A percentile compares a stretch with the other conserved stretches of the same genome.
Conservation (phyloP, 805 yeast species). For the Tetrapisispora nanseiensis region DNA sequence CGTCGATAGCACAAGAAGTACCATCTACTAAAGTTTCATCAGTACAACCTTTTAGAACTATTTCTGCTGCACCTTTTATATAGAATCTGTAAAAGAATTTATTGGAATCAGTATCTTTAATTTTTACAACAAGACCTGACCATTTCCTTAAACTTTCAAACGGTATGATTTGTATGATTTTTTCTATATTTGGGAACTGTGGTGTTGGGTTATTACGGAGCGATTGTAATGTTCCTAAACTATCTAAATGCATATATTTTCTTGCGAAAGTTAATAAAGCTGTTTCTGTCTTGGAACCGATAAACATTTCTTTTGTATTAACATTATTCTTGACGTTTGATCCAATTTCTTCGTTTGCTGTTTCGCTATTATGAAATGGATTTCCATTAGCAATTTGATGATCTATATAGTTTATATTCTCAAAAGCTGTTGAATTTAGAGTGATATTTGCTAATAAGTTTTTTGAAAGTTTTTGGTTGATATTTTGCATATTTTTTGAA, state of each 20-base stretch:
- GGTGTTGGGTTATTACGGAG: constrained; percentile 31
- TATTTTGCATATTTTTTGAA: constrained; percentile 18
- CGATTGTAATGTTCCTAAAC: constrained; percentile 32
- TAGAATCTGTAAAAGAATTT: constrained; percentile 41
- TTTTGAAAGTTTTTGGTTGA: constrained; percentile 11
- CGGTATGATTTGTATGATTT: constrained; percentile 65
- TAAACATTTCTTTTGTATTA: constrained; percentile 44
- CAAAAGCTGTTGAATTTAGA: constrained; percentile 86
- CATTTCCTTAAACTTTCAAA: constrained; percentile 90
- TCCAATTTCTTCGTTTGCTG: neutral
- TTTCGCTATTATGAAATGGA: constrained; percentile 1
- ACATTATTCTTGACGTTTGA: neutral
- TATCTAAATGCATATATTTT: constrained; percentile 40
- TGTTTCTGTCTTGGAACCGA: constrained; percentile 93
- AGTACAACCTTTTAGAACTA: constrained; percentile 56
- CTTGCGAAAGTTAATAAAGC: constrained; percentile 69
- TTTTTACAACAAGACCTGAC: constrained; percentile 68
- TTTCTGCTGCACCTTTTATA: constrained; percentile 92
- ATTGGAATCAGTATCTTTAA: constrained; percentile 25
- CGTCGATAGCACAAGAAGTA: constrained; percentile 8
- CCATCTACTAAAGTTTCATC: constrained; percentile 30
- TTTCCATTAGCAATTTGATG: neutral
- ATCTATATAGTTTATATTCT: constrained; percentile 35
- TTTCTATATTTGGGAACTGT: constrained; percentile 23
- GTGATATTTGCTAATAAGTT: constrained; percentile 47